phyloP scores from a whole-genome alignment of 495 filamentous ascomycete species.

The Hyaloscypha finlandica region DNA sequence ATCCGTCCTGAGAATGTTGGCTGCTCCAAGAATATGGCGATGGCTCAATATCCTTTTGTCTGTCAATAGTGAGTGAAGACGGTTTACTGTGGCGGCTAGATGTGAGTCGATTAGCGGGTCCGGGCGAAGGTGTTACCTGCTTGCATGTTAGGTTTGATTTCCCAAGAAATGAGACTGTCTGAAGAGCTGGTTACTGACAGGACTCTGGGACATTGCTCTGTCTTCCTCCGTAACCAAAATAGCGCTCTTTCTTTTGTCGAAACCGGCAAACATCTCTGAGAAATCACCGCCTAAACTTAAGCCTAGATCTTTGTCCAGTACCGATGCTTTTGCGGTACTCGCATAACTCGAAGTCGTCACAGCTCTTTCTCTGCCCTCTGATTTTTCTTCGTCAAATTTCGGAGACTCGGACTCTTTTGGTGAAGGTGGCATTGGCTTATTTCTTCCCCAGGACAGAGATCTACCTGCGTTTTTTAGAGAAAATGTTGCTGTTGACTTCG shows the following conservation, averaged over 20 bases:
- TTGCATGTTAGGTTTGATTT: conserved; percentile 16
- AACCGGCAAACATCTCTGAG: conserved; percentile 65
- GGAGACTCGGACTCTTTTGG: conserved; percentile 41
- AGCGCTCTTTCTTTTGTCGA: conserved; percentile 58
- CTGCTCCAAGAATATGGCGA: conserved; percentile 72
- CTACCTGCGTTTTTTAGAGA: conserved; percentile 69
- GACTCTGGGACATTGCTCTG: conserved; percentile 31
- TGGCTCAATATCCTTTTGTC: conserved; percentile 46
- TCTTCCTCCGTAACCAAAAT: conserved; percentile 36
- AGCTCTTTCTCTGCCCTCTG: conserved; percentile 38
- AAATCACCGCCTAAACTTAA: conserved; percentile 63
- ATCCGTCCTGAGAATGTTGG: conserved; percentile 62
- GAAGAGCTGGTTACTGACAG: conserved; percentile 26
- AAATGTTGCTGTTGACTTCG: conserved; percentile 49
- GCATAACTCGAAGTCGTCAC: conserved; percentile 57
- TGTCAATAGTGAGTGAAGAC: conserved; percentile 59
- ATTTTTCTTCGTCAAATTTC: conserved; percentile 14
- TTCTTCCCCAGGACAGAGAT: conserved; percentile 75
- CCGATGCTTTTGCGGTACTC: conserved; percentile 69
- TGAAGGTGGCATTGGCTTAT: conserved; percentile 43
- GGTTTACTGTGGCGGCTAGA: conserved; percentile 47
- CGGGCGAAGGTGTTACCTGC: conserved; percentile 31
- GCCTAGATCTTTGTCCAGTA: conserved; percentile 60
- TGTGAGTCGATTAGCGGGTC: conserved; percentile 39
- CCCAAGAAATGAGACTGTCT: neutral